Conservation (phyloP, 2,329 filamentous ascomycete species). For the Nemania serpens region DNA sequence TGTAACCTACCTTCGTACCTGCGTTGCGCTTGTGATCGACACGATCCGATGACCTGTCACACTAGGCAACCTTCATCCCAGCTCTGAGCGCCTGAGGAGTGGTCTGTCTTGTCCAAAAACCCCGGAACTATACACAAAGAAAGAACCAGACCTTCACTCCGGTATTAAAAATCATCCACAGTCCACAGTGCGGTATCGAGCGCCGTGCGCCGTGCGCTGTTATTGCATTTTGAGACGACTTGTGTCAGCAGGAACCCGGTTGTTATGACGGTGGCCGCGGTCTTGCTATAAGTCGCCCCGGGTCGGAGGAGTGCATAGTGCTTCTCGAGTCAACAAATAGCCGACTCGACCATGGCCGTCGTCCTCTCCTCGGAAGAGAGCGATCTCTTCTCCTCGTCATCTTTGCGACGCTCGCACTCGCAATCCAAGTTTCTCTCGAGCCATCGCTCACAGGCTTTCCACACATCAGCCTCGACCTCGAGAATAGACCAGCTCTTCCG, state of each 20-base stretch:
- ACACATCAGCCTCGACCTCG: slow-evolving; percentile 52
- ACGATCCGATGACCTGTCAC: neutral
- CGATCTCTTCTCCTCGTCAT: slow-evolving; percentile 58
- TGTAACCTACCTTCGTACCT: too few species aligned
- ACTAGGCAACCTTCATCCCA: neutral
- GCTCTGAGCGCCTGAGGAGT: slow-evolving; percentile 17
- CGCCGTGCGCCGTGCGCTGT: neutral
- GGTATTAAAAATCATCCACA: too few species aligned
- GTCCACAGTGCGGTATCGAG: neutral
- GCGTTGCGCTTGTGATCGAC: neutral
- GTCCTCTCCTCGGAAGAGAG: slow-evolving; percentile 62
- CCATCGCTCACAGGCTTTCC: slow-evolving; percentile 47
- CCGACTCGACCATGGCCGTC: slow-evolving; percentile 53
- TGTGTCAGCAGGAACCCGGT: slow-evolving; percentile 11
- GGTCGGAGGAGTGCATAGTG: slow-evolving; percentile 35
- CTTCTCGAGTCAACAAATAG: slow-evolving; percentile 2
- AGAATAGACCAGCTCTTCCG: slow-evolving; percentile 54
- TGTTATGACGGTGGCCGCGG: slow-evolving; percentile 32
- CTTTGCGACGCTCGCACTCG: slow-evolving; percentile 64
- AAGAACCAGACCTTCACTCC: too few species aligned
- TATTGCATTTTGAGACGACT: neutral
- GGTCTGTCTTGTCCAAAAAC: neutral
- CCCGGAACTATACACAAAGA: slow-evolving; percentile 21
- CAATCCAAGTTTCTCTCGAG: slow-evolving; percentile 59
- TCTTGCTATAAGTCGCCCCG: slow-evolving; percentile 30